Percentiles rank a stretch among this genome's conserved stretches.
Evolutionary conservation across 2,329 filamentous ascomycete species (phyloP).

Genomic region (Xylariaceae sp.): DNA sequence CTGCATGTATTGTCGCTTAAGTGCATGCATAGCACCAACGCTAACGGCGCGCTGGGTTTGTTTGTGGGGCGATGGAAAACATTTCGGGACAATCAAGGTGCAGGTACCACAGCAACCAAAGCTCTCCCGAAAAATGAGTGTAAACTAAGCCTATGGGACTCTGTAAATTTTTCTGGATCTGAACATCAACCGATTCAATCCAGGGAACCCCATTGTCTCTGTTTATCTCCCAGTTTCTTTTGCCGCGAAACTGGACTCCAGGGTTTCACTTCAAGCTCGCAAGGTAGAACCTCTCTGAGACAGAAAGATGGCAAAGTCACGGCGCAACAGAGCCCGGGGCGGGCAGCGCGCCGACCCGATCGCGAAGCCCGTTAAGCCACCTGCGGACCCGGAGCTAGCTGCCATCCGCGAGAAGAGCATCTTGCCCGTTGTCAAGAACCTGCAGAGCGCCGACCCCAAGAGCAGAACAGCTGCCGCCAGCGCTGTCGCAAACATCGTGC

Average conservation of each 20-base stretch:
- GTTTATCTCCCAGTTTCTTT: neutral
- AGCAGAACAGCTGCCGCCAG: slow-evolving; percentile 54
- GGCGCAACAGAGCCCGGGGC: slow-evolving; percentile 47
- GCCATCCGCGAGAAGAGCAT: slow-evolving; percentile 59
- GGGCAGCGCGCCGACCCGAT: slow-evolving; percentile 50
- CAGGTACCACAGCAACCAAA: no score
- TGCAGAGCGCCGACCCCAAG: slow-evolving; percentile 55
- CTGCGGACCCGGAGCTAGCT: slow-evolving; percentile 57
- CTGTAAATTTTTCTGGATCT: slow-evolving; percentile 18
- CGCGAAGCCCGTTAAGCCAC: slow-evolving; percentile 54
- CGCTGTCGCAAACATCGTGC: slow-evolving; percentile 57
- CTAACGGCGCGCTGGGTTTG: no score
- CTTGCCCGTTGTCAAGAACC: slow-evolving; percentile 55
- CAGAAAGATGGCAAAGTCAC: slow-evolving; percentile 53
- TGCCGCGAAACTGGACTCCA: neutral
- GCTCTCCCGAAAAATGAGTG: no score
- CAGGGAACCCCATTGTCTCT: neutral
- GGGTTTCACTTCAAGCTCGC: neutral
- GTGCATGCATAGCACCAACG: no score
- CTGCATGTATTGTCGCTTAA: no score
- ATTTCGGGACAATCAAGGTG: no score
- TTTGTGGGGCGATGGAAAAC: no score
- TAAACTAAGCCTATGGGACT: neutral
- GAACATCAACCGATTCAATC: neutral
- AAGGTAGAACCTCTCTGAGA: neutral